phyloP scores from a whole-genome alignment of 164 flowering plant genomes.

The Vitis labrusca region DNA sequence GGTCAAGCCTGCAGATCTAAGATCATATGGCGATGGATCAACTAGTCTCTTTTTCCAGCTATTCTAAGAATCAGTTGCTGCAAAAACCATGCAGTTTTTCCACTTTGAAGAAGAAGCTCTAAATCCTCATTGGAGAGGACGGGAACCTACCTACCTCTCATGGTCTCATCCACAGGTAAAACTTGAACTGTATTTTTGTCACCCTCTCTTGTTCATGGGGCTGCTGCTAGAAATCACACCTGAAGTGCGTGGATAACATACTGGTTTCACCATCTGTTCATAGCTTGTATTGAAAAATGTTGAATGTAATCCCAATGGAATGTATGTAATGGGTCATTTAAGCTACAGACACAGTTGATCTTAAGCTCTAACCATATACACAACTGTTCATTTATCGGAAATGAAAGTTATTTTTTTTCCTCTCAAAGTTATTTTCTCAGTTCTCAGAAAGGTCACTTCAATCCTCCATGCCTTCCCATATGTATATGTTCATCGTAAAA shows the following conservation, averaged over 20 bases:
- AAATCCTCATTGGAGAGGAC: conserved; percentile 1
- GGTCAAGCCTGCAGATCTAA: conserved; percentile 50
- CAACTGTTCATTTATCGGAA: conserved; percentile 9
- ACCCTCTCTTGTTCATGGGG: conserved; percentile 5
- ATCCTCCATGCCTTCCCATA: too few relatives aligned
- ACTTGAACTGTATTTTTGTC: conserved; percentile 2
- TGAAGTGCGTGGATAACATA: conserved; percentile 7
- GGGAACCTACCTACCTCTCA: conserved; percentile 11
- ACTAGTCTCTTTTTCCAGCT: conserved; percentile 41
- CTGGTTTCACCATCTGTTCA: conserved; percentile 14
- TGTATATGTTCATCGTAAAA: too few relatives aligned
- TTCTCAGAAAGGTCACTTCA: neutral
- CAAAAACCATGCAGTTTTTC: conserved; percentile 13
- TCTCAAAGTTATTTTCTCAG: neutral
- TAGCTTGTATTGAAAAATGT: conserved; percentile 23
- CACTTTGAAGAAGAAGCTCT: conserved; percentile 12
- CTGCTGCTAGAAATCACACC: neutral
- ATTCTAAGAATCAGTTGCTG: conserved; percentile 29
- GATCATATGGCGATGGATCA: conserved; percentile 1
- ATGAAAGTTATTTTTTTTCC: neutral
- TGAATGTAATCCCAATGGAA: neutral
- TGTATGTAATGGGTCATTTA: conserved; percentile 14
- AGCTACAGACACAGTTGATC: neutral
- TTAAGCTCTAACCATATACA: conserved; percentile 1
- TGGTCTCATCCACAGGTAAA: conserved; percentile 13